Base-by-base conservation (phyloP, 225 moss, liverwort and hornwort genomes). In the Physcomitrellopsis africana region DNA sequence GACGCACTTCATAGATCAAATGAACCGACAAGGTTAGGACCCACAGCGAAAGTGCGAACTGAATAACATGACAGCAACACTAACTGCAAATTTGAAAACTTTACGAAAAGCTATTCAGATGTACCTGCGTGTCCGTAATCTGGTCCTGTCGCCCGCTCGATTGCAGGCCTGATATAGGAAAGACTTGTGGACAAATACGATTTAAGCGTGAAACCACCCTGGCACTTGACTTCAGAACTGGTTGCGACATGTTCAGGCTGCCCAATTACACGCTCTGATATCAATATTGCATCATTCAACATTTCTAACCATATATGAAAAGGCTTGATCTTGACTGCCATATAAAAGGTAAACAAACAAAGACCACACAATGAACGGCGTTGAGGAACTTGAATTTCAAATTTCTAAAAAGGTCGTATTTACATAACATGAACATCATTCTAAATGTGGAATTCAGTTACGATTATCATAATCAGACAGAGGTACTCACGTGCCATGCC, bases 141-240 rank as follows among this genome's bases (percentile, higher is more conserved):
- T 70, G 68, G 46, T 72, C 76, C 54, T 54, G 29, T 52, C 62
- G 41, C 42, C 52, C 9, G 61, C 63, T 79, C 11, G 89, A 76
- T 81, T 82, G 84, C 70, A 99, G 76, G 52, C 92, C 90, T 48
- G 85, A 79, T 48, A 95, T 79, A 69, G 99, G 87, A 81, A 99
- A 99, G 18, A 99, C 92, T 84, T 91, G 93, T 27, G 99, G 99
- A 74, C 95, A 99, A 42, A 99, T 88, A 29, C 77, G 81, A 80
- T 99, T 99, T 79, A 99, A 80, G 32, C 92, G 86, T 23, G 99
- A 88, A 73, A 92, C 89, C 24, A 93, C 82, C 75, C 89, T 85
- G 47, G 99, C 92, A 74, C 99, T 99, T 44, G 93, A 61, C 84
- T 88, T 89, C 72, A 99, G 74, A 55, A 99, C 77, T 56, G 99